Percentiles rank a stretch among this genome's conserved stretches.
phyloP scores from a whole-genome alignment of 148 eudicot genomes.

The Arctostaphylos glauca region DNA sequence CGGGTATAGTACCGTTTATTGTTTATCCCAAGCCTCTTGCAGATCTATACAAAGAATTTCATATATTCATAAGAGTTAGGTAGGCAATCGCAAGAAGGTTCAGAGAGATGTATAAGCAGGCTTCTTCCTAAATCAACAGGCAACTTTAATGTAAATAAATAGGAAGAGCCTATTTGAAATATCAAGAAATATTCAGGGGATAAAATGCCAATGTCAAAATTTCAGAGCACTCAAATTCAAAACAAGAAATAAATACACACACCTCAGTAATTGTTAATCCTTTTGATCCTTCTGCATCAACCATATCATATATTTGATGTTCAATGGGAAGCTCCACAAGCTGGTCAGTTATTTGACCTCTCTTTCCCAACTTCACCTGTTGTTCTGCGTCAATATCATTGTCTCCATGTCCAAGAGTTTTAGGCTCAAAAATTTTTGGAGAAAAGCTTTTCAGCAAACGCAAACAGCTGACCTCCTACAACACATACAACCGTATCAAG shows the following conservation, averaged over 20 bases:
- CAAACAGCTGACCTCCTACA: conserved; percentile 75
- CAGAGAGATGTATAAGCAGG: not conserved
- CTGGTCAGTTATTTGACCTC: conserved; percentile 70
- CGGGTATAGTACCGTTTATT: conserved; percentile 62
- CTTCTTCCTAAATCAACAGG: conserved; percentile 5
- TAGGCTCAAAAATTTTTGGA: conserved; percentile 63
- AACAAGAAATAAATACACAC: conserved; percentile 12
- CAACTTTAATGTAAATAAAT: not conserved
- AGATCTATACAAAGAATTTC: conserved; percentile 44
- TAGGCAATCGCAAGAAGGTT: conserved; percentile 9
- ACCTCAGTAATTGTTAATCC: conserved; percentile 83
- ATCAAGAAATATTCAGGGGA: not conserved
- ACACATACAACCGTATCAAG: conserved; percentile 20
- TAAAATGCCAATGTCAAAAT: not conserved
- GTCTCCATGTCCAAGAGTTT: conserved; percentile 39
- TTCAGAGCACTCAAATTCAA: not conserved
- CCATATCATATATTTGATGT: conserved; percentile 85
- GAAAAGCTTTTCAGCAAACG: conserved; percentile 79
- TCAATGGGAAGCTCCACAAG: conserved; percentile 89
- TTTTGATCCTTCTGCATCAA: conserved; percentile 77
- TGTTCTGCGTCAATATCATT: conserved; percentile 55
- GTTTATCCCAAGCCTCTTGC: conserved; percentile 82
- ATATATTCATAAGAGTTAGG: not conserved
- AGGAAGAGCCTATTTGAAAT: not conserved
- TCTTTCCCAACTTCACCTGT: conserved; percentile 35